phyloP scores from a whole-genome alignment of 2,329 filamentous ascomycete genomes.

The Rutstroemia sp. region DNA sequence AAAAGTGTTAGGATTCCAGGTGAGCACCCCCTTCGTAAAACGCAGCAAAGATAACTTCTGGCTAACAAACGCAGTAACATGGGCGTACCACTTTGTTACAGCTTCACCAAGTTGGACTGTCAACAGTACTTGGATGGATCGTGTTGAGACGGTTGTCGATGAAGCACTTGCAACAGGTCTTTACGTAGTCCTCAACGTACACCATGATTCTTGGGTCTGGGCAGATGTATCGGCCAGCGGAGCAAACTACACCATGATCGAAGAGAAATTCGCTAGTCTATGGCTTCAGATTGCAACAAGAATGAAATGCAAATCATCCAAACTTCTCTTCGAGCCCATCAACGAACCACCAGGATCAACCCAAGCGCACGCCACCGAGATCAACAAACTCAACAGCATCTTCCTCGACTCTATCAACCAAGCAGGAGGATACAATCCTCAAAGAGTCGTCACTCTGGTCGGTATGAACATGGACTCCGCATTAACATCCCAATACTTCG shows the following conservation, averaged over 20 bases:
- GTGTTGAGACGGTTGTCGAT: constrained; percentile 51
- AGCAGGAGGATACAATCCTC: constrained; percentile 46
- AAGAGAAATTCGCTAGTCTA: constrained; percentile 47
- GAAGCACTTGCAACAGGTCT: constrained; percentile 43
- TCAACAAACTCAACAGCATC: constrained; percentile 49
- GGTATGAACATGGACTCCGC: constrained; percentile 42
- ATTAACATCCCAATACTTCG: constrained; percentile 49
- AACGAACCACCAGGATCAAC: constrained; percentile 51
- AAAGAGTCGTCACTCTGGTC: constrained; percentile 48
- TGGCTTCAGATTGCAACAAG: constrained; percentile 51
- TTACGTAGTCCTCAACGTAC: constrained; percentile 49
- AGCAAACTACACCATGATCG: constrained; percentile 44
- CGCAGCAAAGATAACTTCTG: not conserved
- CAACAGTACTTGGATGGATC: constrained; percentile 45
- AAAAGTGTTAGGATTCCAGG: constrained; percentile 49
- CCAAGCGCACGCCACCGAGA: constrained; percentile 39
- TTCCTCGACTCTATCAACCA: constrained; percentile 47
- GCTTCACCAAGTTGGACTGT: constrained; percentile 46
- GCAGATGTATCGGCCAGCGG: constrained; percentile 40
- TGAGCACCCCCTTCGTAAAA: constrained; percentile 13
- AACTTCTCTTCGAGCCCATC: constrained; percentile 50
- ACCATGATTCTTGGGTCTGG: constrained; percentile 54
- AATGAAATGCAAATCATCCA: constrained; percentile 45
- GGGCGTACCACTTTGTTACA: constrained; percentile 47
- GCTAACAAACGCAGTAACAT: constrained; percentile 40